phyloP scores from a whole-genome alignment of 495 filamentous ascomycete genomes.

The Trichodelitschia bisporula region DNA sequence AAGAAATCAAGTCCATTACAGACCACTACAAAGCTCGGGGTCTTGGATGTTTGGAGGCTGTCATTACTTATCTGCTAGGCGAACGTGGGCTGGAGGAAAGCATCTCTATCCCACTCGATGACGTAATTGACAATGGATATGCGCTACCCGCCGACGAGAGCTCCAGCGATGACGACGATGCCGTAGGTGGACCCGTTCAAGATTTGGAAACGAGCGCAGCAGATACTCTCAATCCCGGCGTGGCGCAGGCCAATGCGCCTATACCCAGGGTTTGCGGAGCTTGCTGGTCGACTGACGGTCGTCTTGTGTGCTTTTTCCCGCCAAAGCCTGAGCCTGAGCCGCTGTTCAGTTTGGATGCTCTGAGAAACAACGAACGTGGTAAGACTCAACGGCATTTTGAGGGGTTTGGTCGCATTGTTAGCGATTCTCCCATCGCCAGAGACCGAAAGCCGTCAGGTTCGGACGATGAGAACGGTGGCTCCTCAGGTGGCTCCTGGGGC shows the following conservation, averaged over 20 bases:
- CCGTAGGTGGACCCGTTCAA: constrained; percentile 14
- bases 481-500: constrained; percentile 40
- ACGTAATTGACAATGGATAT: constrained; percentile 22
- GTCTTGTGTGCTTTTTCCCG: constrained; percentile 68
- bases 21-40: constrained; percentile 39
- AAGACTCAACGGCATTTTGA: constrained; percentile 54
- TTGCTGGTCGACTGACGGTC: constrained; percentile 51
- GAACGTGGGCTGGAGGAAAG: constrained; percentile 56
- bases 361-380: constrained; percentile 31
- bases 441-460: constrained; percentile 18
- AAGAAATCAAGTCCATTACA: constrained; percentile 46
- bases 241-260: constrained; percentile 53
- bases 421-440: too few relatives aligned
- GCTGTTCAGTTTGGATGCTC: constrained; percentile 33
- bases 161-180: constrained; percentile 54
- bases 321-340: constrained; percentile 48
- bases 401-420: constrained; percentile 60
- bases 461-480: constrained; percentile 7
- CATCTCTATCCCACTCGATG: constrained; percentile 35
- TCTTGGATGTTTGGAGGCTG: constrained; percentile 60
- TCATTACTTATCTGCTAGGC: constrained; percentile 61
- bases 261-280: constrained; percentile 51
- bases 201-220: constrained; percentile 27
- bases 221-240: constrained; percentile 27
- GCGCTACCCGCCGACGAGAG: constrained; percentile 29